These are phyloP conservation scores for Fusarium begoniae DNA, from an alignment of 2,329 filamentous ascomycete species.

Conservation along the genomic window DNA sequence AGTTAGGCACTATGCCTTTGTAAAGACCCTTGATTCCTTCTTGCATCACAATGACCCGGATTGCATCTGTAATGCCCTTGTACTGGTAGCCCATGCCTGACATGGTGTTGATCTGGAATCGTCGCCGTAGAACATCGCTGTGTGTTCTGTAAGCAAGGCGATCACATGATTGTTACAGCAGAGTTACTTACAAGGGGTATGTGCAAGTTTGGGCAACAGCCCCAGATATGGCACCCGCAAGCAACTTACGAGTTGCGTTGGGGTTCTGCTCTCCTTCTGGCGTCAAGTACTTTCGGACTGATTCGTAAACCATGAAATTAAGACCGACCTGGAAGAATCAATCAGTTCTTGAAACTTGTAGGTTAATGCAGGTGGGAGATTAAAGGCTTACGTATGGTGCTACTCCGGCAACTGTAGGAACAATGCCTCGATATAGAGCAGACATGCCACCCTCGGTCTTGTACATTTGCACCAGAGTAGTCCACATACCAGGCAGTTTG, in stretches of 20 bases:
- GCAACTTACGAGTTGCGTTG: conserved; percentile 79
- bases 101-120: conserved; percentile 99
- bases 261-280: conserved; percentile 89
- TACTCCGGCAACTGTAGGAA: conserved; percentile 93
- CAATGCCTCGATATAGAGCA: conserved; percentile 92
- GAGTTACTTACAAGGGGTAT: conserved; percentile 84
- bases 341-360: conserved; percentile 1
- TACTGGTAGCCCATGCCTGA: conserved; percentile 97
- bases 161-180: conserved; percentile 28
- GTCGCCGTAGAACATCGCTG: conserved; percentile 88
- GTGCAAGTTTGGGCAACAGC: conserved; percentile 97
- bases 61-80: conserved; percentile 83
- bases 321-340: conserved; percentile 75
- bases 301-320: conserved; percentile 99
- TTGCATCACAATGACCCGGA: conserved; percentile 81
- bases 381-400: conserved; percentile 80
- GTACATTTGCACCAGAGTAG: conserved; percentile 85
- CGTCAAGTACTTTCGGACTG: conserved; percentile 83
- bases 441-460: conserved; percentile 84
- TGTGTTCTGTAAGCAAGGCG: conserved; percentile 6
- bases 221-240: conserved; percentile 92
- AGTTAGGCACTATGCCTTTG: conserved; percentile 94
- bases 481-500: conserved; percentile 91
- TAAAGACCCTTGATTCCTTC: conserved; percentile 90
- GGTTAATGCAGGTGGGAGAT: neutral